These are phyloP conservation scores for Globisporangium iwayamae DNA, from an alignment of 352 stramenopile genomes.

Conservation along the genomic window DNA sequence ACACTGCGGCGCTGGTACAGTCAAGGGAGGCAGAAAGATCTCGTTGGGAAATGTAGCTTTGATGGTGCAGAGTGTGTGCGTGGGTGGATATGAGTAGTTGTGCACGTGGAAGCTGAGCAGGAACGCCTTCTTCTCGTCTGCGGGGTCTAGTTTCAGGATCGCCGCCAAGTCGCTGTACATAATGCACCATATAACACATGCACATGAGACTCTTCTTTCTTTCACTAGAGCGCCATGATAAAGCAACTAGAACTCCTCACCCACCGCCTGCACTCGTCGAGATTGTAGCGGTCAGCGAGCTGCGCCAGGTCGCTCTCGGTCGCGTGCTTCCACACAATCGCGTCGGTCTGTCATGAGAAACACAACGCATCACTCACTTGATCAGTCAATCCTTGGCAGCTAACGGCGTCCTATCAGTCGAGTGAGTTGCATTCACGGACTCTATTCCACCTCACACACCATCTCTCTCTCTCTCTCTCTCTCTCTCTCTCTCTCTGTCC, in stretches of 20 bases:
- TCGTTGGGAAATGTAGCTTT: neutral
- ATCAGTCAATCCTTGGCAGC: neutral
- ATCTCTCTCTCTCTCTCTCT: neutral
- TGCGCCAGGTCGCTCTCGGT: slow-evolving; percentile 33
- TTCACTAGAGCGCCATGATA: too few relatives aligned
- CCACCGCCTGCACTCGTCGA: slow-evolving; percentile 61
- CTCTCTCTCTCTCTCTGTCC: neutral
- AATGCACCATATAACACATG: neutral
- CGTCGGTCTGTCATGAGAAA: slow-evolving; percentile 29
- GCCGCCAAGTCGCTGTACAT: slow-evolving; percentile 31
- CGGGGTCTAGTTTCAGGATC: slow-evolving; percentile 47
- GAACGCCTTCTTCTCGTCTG: slow-evolving; percentile 38
- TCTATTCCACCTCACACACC: slow-evolving; percentile 1
- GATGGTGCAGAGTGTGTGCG: neutral
- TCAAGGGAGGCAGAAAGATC: slow-evolving; percentile 1
- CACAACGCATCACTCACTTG: too few relatives aligned
- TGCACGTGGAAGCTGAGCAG: slow-evolving; percentile 53
- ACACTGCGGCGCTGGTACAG: neutral
- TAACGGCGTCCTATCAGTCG: neutral
- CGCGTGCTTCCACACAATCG: slow-evolving; percentile 60
- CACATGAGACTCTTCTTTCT: neutral
- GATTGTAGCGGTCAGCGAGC: slow-evolving; percentile 34
- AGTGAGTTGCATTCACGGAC: neutral
- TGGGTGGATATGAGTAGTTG: slow-evolving; percentile 64
- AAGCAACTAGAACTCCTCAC: neutral